phyloP scores from a whole-genome alignment of 2,329 filamentous ascomycete genomes.

The Cercospora janseana region DNA sequence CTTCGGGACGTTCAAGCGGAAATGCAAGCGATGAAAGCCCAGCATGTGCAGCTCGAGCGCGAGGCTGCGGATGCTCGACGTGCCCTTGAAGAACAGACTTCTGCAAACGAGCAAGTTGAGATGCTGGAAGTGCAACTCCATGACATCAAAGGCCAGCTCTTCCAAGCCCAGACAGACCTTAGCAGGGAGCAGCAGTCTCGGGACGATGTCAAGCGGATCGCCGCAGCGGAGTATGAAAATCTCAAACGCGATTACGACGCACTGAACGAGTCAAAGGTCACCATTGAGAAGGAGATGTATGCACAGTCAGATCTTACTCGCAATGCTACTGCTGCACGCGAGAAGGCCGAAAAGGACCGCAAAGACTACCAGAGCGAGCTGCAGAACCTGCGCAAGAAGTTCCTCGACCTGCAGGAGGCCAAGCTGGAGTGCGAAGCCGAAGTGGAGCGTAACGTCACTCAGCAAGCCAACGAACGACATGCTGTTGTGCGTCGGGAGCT shows the following conservation, averaged over 20 bases:
- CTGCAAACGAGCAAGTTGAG: slow-evolving; percentile 84
- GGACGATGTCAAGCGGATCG: slow-evolving; percentile 86
- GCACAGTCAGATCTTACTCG: slow-evolving; percentile 89
- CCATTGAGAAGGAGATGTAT: slow-evolving; percentile 96
- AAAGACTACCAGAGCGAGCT: slow-evolving; percentile 88
- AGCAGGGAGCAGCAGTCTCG: slow-evolving; percentile 89
- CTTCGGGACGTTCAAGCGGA: slow-evolving; percentile 86
- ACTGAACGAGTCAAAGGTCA: slow-evolving; percentile 92
- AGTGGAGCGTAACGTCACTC: slow-evolving; percentile 75
- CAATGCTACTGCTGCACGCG: slow-evolving; percentile 76
- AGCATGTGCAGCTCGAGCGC: slow-evolving; percentile 78
- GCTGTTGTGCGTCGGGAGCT: slow-evolving; percentile 74
- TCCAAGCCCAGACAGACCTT: slow-evolving; percentile 80
- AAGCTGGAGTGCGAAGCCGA: slow-evolving; percentile 77
- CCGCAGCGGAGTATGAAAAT: slow-evolving; percentile 80
- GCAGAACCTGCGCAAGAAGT: slow-evolving; percentile 75
- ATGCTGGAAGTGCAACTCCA: slow-evolving; percentile 84
- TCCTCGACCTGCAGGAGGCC: slow-evolving; percentile 80
- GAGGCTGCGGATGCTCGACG: slow-evolving; percentile 86
- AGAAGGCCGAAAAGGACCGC: slow-evolving; percentile 78
- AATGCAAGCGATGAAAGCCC: slow-evolving; percentile 78
- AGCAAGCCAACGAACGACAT: slow-evolving; percentile 76
- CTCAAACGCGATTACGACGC: slow-evolving; percentile 82
- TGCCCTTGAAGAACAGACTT: slow-evolving; percentile 81
- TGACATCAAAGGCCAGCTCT: slow-evolving; percentile 81